Percentiles rank a stretch among this genome's conserved stretches.
These are phyloP conservation scores for Fraxinus cuspidata DNA, from an alignment of 257 asterid species.

Conservation along the genomic window DNA sequence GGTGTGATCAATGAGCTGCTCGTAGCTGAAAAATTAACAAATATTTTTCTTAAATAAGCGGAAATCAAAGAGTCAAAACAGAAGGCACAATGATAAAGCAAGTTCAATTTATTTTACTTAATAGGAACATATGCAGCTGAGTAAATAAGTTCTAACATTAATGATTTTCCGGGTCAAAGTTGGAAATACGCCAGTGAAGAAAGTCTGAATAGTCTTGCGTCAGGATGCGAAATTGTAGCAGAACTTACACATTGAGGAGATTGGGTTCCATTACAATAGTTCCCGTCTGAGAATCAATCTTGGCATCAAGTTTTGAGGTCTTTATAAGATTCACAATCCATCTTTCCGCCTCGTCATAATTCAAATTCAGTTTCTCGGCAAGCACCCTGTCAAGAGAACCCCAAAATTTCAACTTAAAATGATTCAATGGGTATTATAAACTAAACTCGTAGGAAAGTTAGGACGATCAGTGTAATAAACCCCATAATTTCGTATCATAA, in stretches of 20 bases:
- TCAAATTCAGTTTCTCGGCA: conserved; percentile 88
- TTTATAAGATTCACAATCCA: conserved; percentile 91
- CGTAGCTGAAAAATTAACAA: conserved; percentile 53
- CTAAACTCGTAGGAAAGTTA: background rate
- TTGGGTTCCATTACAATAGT: conserved; percentile 85
- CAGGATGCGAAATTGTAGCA: no score
- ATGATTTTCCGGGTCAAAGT: no score
- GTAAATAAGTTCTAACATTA: no score
- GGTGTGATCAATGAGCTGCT: conserved; percentile 93
- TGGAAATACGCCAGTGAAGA: no score
- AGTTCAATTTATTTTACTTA: no score
- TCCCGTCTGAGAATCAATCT: conserved; percentile 74
- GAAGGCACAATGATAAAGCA: background rate
- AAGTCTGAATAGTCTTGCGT: no score
- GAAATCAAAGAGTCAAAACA: background rate
- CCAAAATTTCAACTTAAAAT: conserved; percentile 1
- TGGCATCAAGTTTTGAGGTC: conserved; percentile 96
- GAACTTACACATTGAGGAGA: conserved; percentile 83
- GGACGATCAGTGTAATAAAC: background rate
- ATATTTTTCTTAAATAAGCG: conserved; percentile 3
- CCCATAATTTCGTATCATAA: background rate
- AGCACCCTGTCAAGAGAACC: conserved; percentile 59
- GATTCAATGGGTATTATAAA: background rate
- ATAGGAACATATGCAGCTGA: no score
- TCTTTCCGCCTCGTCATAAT: conserved; percentile 86